Conservation (phyloP, 164 flowering plant genomes). For the Buxus sempervirens region DNA sequence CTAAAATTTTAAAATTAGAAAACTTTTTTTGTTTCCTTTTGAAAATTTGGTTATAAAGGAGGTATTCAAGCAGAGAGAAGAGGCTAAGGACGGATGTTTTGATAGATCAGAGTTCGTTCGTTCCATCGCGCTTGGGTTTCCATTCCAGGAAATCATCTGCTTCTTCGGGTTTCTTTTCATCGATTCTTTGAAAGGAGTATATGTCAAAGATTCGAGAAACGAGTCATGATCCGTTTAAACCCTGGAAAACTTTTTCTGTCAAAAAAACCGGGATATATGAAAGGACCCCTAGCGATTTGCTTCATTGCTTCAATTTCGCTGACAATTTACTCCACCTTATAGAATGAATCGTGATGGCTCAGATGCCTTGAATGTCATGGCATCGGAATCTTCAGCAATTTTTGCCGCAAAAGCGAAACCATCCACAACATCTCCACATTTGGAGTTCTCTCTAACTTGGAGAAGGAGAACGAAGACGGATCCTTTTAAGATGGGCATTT, state of each 20-base stretch:
- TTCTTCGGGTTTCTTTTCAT: background rate
- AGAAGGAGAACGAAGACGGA: too few species aligned
- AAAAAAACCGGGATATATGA: conserved; percentile 8
- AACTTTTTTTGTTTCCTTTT: too few species aligned
- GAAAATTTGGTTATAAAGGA: too few species aligned
- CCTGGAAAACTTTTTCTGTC: background rate
- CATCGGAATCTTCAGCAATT: background rate
- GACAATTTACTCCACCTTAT: conserved; percentile 19
- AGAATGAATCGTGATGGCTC: conserved; percentile 7
- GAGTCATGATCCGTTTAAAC: conserved; percentile 1
- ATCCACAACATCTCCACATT: background rate
- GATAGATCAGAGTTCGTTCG: too few species aligned
- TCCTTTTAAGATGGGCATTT: too few species aligned
- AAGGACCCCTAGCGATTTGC: conserved; percentile 15
- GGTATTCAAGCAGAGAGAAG: too few species aligned
- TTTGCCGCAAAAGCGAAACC: background rate
- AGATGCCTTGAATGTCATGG: conserved; percentile 9
- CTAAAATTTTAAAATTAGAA: too few species aligned
- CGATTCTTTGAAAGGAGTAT: too few species aligned
- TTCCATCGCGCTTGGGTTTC: background rate
- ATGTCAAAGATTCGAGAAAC: conserved; percentile 5
- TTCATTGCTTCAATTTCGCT: conserved; percentile 21
- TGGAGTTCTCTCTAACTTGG: too few species aligned
- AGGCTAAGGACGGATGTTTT: too few species aligned
- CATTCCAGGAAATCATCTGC: background rate